Conservation (phyloP, 805 yeast genomes). For the Candida odintsovae region DNA sequence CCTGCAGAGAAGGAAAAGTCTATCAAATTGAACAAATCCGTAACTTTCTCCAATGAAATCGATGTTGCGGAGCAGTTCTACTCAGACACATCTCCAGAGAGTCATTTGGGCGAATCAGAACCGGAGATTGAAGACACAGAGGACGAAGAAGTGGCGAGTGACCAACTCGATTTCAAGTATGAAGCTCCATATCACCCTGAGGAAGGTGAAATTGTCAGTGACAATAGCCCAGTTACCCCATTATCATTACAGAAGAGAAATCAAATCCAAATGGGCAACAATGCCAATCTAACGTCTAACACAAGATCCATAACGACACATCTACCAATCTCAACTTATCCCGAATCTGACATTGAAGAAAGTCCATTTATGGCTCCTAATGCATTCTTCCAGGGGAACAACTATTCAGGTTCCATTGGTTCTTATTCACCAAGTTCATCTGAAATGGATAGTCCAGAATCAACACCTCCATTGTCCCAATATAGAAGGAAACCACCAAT, state of each 20-base stretch:
- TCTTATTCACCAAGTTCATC: conserved; percentile 42
- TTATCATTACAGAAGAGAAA: conserved; percentile 1
- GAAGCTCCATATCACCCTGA: conserved; percentile 7
- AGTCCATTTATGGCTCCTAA: conserved; percentile 23
- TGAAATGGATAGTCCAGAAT: conserved; percentile 36
- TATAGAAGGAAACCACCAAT: conserved; percentile 10
- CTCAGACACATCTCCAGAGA: conserved; percentile 10
- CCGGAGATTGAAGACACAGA: conserved; percentile 1
- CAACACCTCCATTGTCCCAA: conserved; percentile 16
- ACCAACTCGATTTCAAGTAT: conserved; percentile 9
- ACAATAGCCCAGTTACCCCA: conserved; percentile 20
- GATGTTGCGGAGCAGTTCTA: conserved; percentile 4
- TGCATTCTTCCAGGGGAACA: conserved; percentile 26
- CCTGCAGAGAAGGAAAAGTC: conserved; percentile 2
- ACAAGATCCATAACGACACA: neutral
- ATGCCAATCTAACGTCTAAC: neutral
- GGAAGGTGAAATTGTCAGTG: conserved; percentile 18
- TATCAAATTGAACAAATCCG: conserved; percentile 13
- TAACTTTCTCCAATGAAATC: conserved; percentile 19
- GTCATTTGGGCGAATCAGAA: conserved; percentile 23
- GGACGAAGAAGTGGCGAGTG: conserved; percentile 10
- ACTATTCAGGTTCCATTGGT: conserved; percentile 35
- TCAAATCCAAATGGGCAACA: neutral
- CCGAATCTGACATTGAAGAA: conserved; percentile 19
- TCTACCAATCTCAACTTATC: neutral